Evolutionary conservation across 1,284 basidiomycete species (phyloP).

Genomic region (Cryptococcus neoformans): DNA sequence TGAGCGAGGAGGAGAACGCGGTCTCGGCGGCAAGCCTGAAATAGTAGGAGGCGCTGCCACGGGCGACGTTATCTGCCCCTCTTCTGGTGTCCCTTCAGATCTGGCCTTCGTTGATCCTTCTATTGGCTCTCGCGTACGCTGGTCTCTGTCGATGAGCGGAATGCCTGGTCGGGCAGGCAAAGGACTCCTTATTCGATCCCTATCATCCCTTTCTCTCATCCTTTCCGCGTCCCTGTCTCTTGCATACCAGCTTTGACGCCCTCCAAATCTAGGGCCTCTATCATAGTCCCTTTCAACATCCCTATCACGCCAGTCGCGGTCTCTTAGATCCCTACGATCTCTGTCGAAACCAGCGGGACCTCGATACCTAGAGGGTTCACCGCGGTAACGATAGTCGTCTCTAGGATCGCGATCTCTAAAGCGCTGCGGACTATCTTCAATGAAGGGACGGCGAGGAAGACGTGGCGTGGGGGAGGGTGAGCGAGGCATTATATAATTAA

Average conservation of each 20-base stretch:
- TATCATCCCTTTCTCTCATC: neutral
- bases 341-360: slow-evolving; percentile 8
- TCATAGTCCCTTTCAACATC: slow-evolving; percentile 7
- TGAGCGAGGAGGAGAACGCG: slow-evolving; percentile 13
- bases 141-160: slow-evolving; percentile 2
- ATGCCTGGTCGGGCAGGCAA: neutral
- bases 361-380: slow-evolving; percentile 5
- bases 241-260: neutral
- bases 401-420: neutral
- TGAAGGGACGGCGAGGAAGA: slow-evolving; percentile 9
- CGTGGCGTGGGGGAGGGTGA: slow-evolving; percentile 29
- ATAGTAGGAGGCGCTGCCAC: slow-evolving; percentile 1
- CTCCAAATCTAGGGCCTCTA: no score
- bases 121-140: neutral
- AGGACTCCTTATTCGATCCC: neutral
- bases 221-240: neutral
- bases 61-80: slow-evolving; percentile 41
- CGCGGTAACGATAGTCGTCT: slow-evolving; percentile 13
- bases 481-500: slow-evolving; percentile 20
- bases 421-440: slow-evolving; percentile 27
- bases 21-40: slow-evolving; percentile 1
- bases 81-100: slow-evolving; percentile 35
- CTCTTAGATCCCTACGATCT: slow-evolving; percentile 9
- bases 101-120: slow-evolving; percentile 9
- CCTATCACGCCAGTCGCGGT: slow-evolving; percentile 11